Evolutionary conservation across 108 stramenopile species (phyloP), one percentile per base, ranked within the genome.

Genomic region (Nitzschia palea): DNA sequence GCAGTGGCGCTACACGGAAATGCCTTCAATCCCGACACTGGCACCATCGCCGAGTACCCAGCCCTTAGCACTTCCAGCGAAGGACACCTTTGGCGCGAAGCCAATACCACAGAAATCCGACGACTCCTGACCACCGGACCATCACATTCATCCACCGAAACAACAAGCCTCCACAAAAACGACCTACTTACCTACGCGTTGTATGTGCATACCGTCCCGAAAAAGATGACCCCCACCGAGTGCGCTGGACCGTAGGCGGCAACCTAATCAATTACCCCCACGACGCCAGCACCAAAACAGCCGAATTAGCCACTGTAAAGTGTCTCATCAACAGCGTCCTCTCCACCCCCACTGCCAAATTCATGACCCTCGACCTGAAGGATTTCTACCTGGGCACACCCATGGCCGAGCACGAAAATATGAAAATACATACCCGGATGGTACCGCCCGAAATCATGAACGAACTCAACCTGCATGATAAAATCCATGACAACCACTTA

Each of bases 361-460:
- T n/a, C n/a, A n/a, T n/a, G n/a, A n/a, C n/a, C n/a, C n/a, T n/a
- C 73, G 79, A 83, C 60, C 32, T 82, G 42, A 71, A 67, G 20
- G 74, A 70, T 37, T 0, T 0, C 53, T 77, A 66, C 53, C 70
- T 82, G 8, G 47, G 25, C 23, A 78, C 77, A 0, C 64, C 63
- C 3, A 31, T 82, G 45, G 50, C 43, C 18, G 23, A 62, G 15
- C 64, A 43, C 40, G 79, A 84, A 47, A 80, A 83, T 56, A 80
- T 83, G 68, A 51, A 61, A 44, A 74, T 74, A 40, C 29, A 52
- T 25, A 28, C 59, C 58, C 5, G 27, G 45, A 30, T 23, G 4
- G n/a, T 74, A 10, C 58, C 67, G 5, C 29, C 51, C 0, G 68
- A 79, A 42, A 71, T 82, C 52, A 62, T 77, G 12, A 40, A 59